Evolutionary conservation across 163 green algal genomes (phyloP).

Genomic region (Volvox carteri): DNA sequence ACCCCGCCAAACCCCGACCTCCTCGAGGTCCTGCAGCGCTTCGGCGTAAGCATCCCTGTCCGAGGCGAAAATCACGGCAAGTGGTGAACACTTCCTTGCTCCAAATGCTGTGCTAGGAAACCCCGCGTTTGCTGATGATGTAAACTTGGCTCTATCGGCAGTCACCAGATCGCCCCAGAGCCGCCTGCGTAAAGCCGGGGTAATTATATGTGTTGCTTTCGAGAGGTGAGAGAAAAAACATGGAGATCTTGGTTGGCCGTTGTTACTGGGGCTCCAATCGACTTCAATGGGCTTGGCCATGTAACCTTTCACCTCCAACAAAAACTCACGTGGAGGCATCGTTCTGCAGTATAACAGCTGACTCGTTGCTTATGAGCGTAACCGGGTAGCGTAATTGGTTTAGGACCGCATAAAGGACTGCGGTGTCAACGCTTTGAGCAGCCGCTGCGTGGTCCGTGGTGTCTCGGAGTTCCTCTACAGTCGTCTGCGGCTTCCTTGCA

Average conservation of each 20-base stretch:
- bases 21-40: not conserved
- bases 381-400: constrained; percentile 20
- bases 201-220: too few relatives aligned
- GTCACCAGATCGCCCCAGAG: constrained; percentile 20
- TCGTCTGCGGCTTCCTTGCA: not conserved
- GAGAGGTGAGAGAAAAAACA: too few relatives aligned
- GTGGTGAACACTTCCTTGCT: not conserved
- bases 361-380: not conserved
- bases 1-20: constrained; percentile 5
- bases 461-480: not conserved
- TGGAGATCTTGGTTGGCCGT: too few relatives aligned
- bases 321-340: not conserved
- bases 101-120: not conserved
- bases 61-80: not conserved
- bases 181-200: not conserved
- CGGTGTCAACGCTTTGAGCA: not conserved
- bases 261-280: too few relatives aligned
- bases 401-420: not conserved
- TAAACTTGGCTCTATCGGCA: not conserved
- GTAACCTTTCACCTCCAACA: not conserved
- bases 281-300: too few relatives aligned
- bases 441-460: not conserved
- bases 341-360: not conserved
- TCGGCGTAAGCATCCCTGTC: not conserved
- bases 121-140: not conserved